Percentiles rank a stretch among this genome's conserved stretches.
Conservation (phyloP, 2,329 filamentous ascomycete genomes). For the Hypoxylon rubiginosum region DNA sequence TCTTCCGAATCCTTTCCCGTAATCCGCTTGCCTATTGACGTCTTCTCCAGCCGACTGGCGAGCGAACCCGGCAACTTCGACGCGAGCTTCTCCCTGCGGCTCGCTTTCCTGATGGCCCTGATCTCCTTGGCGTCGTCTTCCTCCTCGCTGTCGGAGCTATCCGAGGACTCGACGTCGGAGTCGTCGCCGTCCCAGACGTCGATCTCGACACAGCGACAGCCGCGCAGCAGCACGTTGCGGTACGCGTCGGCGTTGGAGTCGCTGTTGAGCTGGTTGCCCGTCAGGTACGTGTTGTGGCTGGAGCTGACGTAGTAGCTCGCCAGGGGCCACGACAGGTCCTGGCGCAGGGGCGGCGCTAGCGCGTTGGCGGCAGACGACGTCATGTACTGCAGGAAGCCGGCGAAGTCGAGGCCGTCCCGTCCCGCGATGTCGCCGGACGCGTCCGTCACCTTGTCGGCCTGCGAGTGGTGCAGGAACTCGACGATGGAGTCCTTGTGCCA, state of each 20-base stretch:
- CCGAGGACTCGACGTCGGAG: slow-evolving; percentile 75
- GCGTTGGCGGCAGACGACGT: slow-evolving; percentile 62
- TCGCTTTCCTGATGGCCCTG: slow-evolving; percentile 72
- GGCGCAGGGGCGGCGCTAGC: slow-evolving; percentile 56
- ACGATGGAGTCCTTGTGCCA: slow-evolving; percentile 63
- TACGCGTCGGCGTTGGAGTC: slow-evolving; percentile 90
- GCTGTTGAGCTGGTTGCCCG: slow-evolving; percentile 89
- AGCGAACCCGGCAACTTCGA: slow-evolving; percentile 65
- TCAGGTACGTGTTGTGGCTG: slow-evolving; percentile 94
- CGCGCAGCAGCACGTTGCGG: slow-evolving; percentile 83
- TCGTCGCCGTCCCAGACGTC: slow-evolving; percentile 95
- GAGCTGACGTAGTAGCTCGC: slow-evolving; percentile 95
- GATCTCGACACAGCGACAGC: slow-evolving; percentile 92
- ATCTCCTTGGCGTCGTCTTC: slow-evolving; percentile 60
- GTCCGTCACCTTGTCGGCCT: slow-evolving; percentile 56
- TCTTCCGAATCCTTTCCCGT: slow-evolving; percentile 26
- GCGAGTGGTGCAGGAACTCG: slow-evolving; percentile 62
- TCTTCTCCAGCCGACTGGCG: slow-evolving; percentile 62
- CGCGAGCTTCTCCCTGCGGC: slow-evolving; percentile 73
- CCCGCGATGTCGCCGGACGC: slow-evolving; percentile 50
- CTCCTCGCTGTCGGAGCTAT: slow-evolving; percentile 69
- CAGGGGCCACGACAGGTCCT: slow-evolving; percentile 79
- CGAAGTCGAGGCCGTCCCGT: slow-evolving; percentile 59
- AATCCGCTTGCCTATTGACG: slow-evolving; percentile 60
- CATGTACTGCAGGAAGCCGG: slow-evolving; percentile 69